A percentile compares a stretch with the other conserved stretches of the same genome.
Evolutionary conservation across 352 stramenopile genomes (phyloP).

Genomic region (Globisporangium middletonii): DNA sequence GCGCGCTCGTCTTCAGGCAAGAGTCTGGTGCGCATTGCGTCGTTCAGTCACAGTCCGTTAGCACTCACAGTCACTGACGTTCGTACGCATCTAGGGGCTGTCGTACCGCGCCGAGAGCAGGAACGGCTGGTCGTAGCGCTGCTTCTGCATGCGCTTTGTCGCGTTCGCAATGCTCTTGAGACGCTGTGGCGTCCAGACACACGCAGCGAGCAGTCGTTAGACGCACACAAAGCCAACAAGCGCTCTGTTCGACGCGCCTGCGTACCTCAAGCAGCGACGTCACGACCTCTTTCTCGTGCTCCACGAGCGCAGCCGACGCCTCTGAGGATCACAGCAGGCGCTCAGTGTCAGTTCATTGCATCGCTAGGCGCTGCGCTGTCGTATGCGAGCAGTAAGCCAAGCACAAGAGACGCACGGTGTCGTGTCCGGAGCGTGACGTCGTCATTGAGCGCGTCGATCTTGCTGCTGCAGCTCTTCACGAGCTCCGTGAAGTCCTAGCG

Average conservation of each 20-base stretch:
- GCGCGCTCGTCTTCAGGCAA: slow-evolving; percentile 55
- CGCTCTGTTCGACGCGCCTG: not conserved
- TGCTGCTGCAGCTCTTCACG: slow-evolving; percentile 57
- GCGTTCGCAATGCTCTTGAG: slow-evolving; percentile 55
- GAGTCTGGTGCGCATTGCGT: slow-evolving; percentile 22
- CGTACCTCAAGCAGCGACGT: slow-evolving; percentile 61
- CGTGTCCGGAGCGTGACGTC: slow-evolving; percentile 10
- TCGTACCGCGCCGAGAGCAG: slow-evolving; percentile 49
- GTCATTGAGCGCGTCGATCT: slow-evolving; percentile 52
- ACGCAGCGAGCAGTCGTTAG: not conserved
- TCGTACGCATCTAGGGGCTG: not conserved
- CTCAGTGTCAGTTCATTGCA: not conserved
- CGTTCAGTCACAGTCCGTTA: not conserved
- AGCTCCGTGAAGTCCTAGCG: slow-evolving; percentile 63
- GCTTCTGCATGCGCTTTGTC: slow-evolving; percentile 74
- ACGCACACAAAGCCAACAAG: not conserved
- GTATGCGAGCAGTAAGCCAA: not conserved
- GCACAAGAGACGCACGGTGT: slow-evolving; percentile 7
- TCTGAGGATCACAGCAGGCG: slow-evolving; percentile 9
- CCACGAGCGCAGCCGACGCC: slow-evolving; percentile 15
- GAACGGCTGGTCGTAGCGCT: slow-evolving; percentile 57
- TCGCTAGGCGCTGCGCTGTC: not conserved
- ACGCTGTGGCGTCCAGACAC: slow-evolving; percentile 23
- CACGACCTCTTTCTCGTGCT: slow-evolving; percentile 71
- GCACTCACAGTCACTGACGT: not conserved